Evolutionary conservation across 1,139 yeast genomes (phyloP), one percentile per base, ranked within the genome.

Genomic region (Nakaseomyces glabratus): DNA sequence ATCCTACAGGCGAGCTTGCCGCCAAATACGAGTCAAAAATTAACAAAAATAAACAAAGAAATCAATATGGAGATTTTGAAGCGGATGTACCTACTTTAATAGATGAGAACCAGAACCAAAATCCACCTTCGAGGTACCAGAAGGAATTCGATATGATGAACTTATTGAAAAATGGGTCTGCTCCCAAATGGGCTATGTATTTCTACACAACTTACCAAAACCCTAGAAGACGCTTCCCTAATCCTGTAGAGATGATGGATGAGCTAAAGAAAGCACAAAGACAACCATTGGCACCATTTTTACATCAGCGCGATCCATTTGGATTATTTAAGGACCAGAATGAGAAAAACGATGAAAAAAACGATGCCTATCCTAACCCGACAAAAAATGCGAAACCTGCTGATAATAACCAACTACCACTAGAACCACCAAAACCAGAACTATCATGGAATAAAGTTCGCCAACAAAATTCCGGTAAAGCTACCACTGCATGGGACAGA

Each of bases 131-230:
- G 8, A 40, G 47, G 16, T 46, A 49, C n/a, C 43, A 48, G 16
- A 49, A 55, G 26, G 62, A 61, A 33, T 58, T 48, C 28, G 57
- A 60, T n/a, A 58, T 62, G 44, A 46, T 63, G 35, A 40, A 47
- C n/a, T 37, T 60, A 18, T 39, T 63, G 17, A 48, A 50, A 21
- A 54, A 55, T 8, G 56, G 55, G 0, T 52, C 57, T 31, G 50
- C 65, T 3, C 44, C 59, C 3, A 57, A 51, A 37, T 63, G 66
- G 66, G 55, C 61, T 35, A 42, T 53, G 31, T 63, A 63, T 38
- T 63, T 60, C 40, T 49, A 52, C 31, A 35, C 53, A 35, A 62
- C 66, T 0, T 50, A 47, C 31, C 54, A 54, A 14, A 58, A 62
- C 34, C 65, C 66, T 1, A 60, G 53, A 15, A 57, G 57, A 35